phyloP scores from a whole-genome alignment of 2,329 filamentous ascomycete genomes.

The Chaetomium globosum region DNA sequence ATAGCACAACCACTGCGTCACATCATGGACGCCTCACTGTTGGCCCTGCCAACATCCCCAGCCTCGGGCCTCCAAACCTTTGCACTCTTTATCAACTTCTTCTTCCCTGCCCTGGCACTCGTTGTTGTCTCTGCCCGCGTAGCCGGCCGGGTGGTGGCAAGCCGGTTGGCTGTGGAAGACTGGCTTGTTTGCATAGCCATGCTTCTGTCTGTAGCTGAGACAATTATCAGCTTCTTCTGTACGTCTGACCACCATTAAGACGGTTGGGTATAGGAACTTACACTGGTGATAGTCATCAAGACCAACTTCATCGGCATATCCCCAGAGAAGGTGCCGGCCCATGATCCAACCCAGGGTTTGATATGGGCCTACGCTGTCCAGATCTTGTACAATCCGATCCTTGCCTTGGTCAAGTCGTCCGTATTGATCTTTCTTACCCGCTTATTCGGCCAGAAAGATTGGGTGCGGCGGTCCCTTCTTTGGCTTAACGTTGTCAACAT shows the following conservation, averaged over 20 bases:
- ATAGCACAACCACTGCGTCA: constrained; percentile 28
- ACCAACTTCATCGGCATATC: constrained; percentile 41
- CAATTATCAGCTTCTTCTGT: constrained; percentile 41
- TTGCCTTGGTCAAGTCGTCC: constrained; percentile 44
- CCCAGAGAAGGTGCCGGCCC: constrained; percentile 31
- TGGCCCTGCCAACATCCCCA: constrained; percentile 27
- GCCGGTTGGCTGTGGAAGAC: constrained; percentile 39
- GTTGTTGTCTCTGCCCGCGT: constrained; percentile 36
- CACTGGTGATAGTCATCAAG: constrained; percentile 37
- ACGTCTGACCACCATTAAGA: constrained; percentile 20
- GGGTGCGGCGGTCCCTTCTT: constrained; percentile 38
- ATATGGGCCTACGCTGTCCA: constrained; percentile 43
- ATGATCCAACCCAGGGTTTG: constrained; percentile 36
- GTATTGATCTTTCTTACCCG: constrained; percentile 42
- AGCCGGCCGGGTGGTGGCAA: constrained; percentile 36
- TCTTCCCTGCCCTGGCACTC: constrained; percentile 40
- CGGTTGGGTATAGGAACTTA: constrained; percentile 8
- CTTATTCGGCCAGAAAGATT: constrained; percentile 40
- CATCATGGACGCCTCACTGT: constrained; percentile 35
- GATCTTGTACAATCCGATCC: constrained; percentile 44
- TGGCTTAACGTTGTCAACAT: constrained; percentile 41
- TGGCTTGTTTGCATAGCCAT: constrained; percentile 41
- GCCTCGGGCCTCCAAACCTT: constrained; percentile 38
- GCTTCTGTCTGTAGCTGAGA: constrained; percentile 40
- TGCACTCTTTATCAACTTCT: constrained; percentile 39